These are phyloP conservation scores for Ogataea thermomethanolica DNA, from an alignment of 805 yeast species.

Conservation along the genomic window DNA sequence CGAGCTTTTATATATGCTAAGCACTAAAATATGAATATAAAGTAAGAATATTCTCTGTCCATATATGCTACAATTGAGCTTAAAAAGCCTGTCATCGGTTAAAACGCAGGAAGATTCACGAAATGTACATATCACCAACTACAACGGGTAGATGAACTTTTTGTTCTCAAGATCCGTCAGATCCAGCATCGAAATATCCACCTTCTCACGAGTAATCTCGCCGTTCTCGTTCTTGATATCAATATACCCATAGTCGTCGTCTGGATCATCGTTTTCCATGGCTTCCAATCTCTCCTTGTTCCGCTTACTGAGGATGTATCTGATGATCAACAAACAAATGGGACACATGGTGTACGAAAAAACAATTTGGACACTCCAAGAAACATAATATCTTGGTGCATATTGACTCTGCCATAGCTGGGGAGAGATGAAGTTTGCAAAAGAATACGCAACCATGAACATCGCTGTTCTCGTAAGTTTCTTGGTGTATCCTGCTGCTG, in stretches of 20 bases:
- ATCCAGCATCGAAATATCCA: slow-evolving; percentile 47
- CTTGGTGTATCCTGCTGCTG: slow-evolving; percentile 50
- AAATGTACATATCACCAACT: slow-evolving; percentile 19
- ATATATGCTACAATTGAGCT: too few species aligned
- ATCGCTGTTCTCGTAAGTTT: slow-evolving; percentile 46
- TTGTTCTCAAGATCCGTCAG: slow-evolving; percentile 53
- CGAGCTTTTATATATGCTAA: too few species aligned
- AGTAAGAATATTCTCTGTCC: too few species aligned
- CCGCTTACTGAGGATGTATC: slow-evolving; percentile 43
- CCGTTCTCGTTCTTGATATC: slow-evolving; percentile 5
- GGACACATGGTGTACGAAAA: slow-evolving; percentile 48
- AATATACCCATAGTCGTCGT: slow-evolving; percentile 23
- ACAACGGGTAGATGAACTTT: slow-evolving; percentile 48
- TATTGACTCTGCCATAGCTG: slow-evolving; percentile 49
- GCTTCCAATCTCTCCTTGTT: slow-evolving; percentile 36
- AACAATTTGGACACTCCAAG: slow-evolving; percentile 57
- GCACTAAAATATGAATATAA: too few species aligned
- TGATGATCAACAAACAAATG: slow-evolving; percentile 38
- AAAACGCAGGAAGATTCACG: too few species aligned
- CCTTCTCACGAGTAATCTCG: slow-evolving; percentile 27
- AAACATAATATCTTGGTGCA: slow-evolving; percentile 45
- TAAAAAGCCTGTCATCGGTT: slow-evolving; percentile 2
- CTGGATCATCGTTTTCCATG: slow-evolving; percentile 12
- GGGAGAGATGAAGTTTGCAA: slow-evolving; percentile 53
- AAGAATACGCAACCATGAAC: slow-evolving; percentile 44